Base-by-base conservation (phyloP, 768 basidiomycete genomes). In the Aureoboletus auriporus region DNA sequence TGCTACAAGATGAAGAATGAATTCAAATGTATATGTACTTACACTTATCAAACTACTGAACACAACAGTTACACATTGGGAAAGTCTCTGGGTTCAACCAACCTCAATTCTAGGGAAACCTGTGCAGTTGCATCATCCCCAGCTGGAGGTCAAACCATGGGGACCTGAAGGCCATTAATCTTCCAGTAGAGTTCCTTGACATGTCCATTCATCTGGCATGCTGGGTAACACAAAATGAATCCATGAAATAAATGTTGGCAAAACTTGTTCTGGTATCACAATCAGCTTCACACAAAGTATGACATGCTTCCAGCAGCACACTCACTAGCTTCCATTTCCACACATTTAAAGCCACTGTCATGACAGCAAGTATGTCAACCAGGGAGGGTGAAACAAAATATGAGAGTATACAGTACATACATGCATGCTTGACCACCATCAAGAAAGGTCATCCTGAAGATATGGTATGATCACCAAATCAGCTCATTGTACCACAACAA, bases 241-340 rank as follows among this genome's bases (percentile, higher is more conserved):
- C 8, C 51, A 60, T 12, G 66, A 62, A 9, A 71, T 31, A 8
- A 73, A 59, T 7, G 70, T 69, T 8, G 63, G 49, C 38, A 71
- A 33, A 14, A 72, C 58, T 62, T 71, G 71, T 49, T 71, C 70
- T 70, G 46, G 42, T 5, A 27, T 44, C 10, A 34, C 8, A 3
- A n/a, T 54, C 39, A 48, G 45, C 37, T 49, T n/a, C 30, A 11
- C 6, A 33, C 31, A 33, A 33, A 33, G 31, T 33, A 35, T 31
- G 36, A 12, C 30, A 45, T 11, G 20, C 8, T 10, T 13, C 30
- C n/a, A n/a, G 39, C 28, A 31, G 33, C 16, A 33, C 6, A 47
- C 76, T 53, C 56, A 80, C 79, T 82, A 59, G 79, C 78, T 60
- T 82, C 79, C 48, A 78, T 65, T 59, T 76, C 69, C 6, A 79